Conservation (phyloP, 75 land plant genomes). For the Larix kaempferi region DNA sequence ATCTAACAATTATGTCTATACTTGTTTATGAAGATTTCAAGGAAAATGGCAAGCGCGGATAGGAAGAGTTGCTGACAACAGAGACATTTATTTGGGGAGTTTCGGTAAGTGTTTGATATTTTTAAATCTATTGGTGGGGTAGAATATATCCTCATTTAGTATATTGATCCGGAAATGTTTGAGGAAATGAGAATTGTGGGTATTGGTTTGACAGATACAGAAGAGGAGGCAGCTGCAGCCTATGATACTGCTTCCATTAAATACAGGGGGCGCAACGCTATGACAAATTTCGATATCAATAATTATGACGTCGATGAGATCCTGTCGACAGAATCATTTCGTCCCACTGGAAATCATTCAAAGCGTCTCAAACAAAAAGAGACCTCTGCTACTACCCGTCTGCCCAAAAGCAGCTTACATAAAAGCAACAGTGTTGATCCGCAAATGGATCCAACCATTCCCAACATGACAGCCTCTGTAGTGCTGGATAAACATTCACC, state of each 20-base stretch:
- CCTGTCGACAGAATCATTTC: no score
- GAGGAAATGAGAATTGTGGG: background rate
- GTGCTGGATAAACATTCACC: no score
- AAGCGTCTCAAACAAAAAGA: no score
- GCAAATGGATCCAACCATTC: no score
- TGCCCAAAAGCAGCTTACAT: no score
- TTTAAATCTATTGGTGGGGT: background rate
- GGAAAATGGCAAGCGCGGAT: constrained; percentile 3
- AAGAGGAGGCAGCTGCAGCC: constrained; percentile 13
- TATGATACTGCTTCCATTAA: constrained; percentile 13
- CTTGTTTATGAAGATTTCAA: no score
- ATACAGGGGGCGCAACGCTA: constrained; percentile 7
- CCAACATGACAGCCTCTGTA: no score
- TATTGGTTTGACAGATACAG: constrained; percentile 1
- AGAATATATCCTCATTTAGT: background rate
- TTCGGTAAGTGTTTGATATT: constrained; percentile 3
- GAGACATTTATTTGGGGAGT: constrained; percentile 13
- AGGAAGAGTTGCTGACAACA: constrained; percentile 4
- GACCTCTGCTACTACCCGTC: no score
- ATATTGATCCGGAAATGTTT: no score
- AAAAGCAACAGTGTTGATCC: no score
- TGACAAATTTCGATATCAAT: constrained; percentile 17
- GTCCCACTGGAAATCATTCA: no score
- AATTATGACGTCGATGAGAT: background rate
- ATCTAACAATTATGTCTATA: no score